Evolutionary conservation across 768 basidiomycete species (phyloP), one percentile per base, ranked within the genome.

Genomic region (Fomitopsis pulvina): DNA sequence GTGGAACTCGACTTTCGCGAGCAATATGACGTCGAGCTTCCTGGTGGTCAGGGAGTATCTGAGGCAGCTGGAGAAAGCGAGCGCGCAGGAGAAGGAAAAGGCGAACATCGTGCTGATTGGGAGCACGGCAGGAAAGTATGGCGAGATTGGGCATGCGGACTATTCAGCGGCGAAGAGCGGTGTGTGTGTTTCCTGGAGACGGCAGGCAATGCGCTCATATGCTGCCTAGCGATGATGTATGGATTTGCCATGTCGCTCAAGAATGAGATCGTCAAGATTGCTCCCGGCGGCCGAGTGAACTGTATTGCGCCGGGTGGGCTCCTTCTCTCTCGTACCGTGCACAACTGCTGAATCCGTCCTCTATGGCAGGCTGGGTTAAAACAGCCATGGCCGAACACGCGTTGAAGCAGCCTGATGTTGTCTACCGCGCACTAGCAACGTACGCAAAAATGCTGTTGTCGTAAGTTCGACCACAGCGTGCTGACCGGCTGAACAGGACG

Each of bases 201-300:
- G 24, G 18, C 14, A 43, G 18, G 9, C 24, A 42, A 30, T 39
- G 6, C 22, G 27, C 22, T 45, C 4, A 48, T 50, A 46, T 12
- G 37, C 4, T 21, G 41, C 28, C 16, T 18, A 84, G 84, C 78
- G 4, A 73, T 85, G 70, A 86, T 86, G 85, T 82, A 85, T 53
- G 87, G 85, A 1, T 60, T 88, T 28, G 78, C 77, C 3, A 65
- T 81, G 57, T 71, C 79, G 4, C 71, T 88, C 56, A 88, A 89
- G 67, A 89, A 88, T 62, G 86, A 90, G 65, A 87, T 88, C 47
- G 86, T 90, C 40, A 78, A 79, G 64, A 77, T 87, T 51, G 85
- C 85, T 0, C 82, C 85, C 0, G 72, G 64, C 48, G 87, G 77
- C 0, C 72, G 86, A n/a, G 85, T 87, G 2, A 88, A 88, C 55